Conservation (phyloP, 2,329 filamentous ascomycete genomes). For the Diaporthe citri region DNA sequence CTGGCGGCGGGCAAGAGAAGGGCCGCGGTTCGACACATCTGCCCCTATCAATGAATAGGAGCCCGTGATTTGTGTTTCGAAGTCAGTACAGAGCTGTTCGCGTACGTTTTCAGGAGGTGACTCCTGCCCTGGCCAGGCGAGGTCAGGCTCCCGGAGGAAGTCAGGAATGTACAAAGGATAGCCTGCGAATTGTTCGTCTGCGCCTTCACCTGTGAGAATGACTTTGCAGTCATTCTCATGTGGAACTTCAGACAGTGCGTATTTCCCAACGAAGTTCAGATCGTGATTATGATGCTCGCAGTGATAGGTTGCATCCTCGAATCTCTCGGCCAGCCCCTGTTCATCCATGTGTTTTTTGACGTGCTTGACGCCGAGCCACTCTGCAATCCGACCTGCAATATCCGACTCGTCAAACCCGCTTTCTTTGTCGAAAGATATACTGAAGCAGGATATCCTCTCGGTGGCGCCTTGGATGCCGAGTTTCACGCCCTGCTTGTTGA, state of each 20-base stretch:
- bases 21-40: neutral
- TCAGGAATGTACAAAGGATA: constrained; percentile 62
- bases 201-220: constrained; percentile 64
- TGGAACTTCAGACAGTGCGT: constrained; percentile 60
- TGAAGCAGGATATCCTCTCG: constrained; percentile 56
- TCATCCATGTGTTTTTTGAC: constrained; percentile 47
- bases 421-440: constrained; percentile 63
- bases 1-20: constrained; percentile 1
- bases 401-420: constrained; percentile 62
- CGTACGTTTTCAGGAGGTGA: neutral
- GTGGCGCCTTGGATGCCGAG: constrained; percentile 57
- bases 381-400: constrained; percentile 50
- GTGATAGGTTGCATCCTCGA: constrained; percentile 49
- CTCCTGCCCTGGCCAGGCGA: constrained; percentile 46
- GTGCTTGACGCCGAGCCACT: constrained; percentile 50
- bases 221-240: constrained; percentile 63
- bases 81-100: constrained; percentile 11
- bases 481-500: constrained; percentile 58
- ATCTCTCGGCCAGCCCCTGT: constrained; percentile 46
- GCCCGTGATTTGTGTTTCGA: neutral
- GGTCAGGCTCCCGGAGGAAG: constrained; percentile 62
- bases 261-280: constrained; percentile 65
- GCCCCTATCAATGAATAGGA: constrained; percentile 29
- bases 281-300: constrained; percentile 55
- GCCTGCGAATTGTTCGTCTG: constrained; percentile 68